phyloP scores from a whole-genome alignment of 1,284 basidiomycete genomes.

The Cutaneotrichosporon sp. region DNA sequence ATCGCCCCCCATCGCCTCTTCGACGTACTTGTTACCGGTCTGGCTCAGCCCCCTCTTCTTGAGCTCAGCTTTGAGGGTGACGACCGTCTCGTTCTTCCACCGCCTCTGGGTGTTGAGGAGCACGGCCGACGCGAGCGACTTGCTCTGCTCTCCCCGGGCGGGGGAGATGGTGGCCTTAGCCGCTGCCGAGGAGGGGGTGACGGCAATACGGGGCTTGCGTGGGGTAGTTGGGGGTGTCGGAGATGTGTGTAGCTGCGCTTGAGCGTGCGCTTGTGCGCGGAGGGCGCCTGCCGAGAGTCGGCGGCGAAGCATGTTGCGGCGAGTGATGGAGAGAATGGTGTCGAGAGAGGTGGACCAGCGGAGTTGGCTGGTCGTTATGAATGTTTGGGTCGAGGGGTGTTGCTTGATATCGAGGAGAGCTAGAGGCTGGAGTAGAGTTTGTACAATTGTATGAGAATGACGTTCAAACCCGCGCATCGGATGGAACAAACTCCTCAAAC shows the following conservation, averaged over 20 bases:
- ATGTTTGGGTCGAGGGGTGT: not conserved
- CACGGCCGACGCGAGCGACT: conserved; percentile 59
- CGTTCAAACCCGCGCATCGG: too few relatives aligned
- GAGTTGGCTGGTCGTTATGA: not conserved
- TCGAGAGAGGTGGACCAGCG: not conserved
- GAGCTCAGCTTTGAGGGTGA: conserved; percentile 61
- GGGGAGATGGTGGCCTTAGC: conserved; percentile 16
- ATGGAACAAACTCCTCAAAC: too few relatives aligned
- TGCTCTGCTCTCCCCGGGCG: conserved; percentile 17
- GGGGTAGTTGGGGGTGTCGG: conserved; percentile 3
- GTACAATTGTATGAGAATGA: too few relatives aligned
- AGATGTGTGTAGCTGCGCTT: too few relatives aligned
- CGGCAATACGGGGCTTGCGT: conserved; percentile 5
- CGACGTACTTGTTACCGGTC: conserved; percentile 53
- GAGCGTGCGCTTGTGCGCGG: conserved; percentile 20
- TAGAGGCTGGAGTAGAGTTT: too few relatives aligned
- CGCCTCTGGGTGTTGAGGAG: conserved; percentile 63
- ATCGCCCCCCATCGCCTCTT: too few relatives aligned
- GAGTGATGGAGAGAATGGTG: conserved; percentile 13
- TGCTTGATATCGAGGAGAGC: not conserved
- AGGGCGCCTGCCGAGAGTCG: conserved; percentile 40
- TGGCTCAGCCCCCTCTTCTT: conserved; percentile 61
- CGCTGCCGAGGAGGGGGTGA: conserved; percentile 15
- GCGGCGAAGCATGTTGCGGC: conserved; percentile 39
- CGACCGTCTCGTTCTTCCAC: conserved; percentile 55